Conservation (phyloP, 140 eudicot species). For the Stevia rebaudiana region DNA sequence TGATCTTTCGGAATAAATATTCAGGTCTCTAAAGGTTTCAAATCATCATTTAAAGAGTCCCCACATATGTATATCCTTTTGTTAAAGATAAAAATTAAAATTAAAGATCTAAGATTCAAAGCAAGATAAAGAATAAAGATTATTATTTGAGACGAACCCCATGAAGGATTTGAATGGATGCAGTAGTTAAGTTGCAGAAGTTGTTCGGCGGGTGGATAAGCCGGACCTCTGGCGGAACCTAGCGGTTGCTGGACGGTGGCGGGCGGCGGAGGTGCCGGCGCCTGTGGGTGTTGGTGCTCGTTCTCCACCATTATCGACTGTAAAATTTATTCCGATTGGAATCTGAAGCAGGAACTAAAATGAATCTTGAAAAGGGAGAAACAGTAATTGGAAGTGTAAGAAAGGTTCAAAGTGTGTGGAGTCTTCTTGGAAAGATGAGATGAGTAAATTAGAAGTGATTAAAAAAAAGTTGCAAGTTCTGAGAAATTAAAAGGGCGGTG, state of each 20-base stretch:
- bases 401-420: conserved; percentile 9
- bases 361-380: conserved; percentile 17
- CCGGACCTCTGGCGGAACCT: conserved; percentile 85
- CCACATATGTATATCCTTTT: background rate
- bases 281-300: conserved; percentile 51
- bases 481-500: conserved; percentile 17
- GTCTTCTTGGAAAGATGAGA: conserved; percentile 27
- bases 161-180: conserved; percentile 97
- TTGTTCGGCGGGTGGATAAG: conserved; percentile 87
- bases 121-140: background rate
- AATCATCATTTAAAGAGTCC: background rate
- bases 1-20: background rate
- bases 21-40: conserved; percentile 1
- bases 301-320: conserved; percentile 60
- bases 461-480: background rate
- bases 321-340: background rate
- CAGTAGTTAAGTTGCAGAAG: conserved; percentile 82
- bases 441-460: conserved; percentile 14
- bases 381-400: background rate
- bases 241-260: conserved; percentile 61
- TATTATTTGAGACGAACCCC: conserved; percentile 45
- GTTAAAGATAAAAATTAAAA: background rate
- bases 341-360: background rate
- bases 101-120: conserved; percentile 19
- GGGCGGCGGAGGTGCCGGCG: conserved; percentile 50